Conservation (phyloP, 2,329 filamentous ascomycete species). For the Botrytis paeoniae region DNA sequence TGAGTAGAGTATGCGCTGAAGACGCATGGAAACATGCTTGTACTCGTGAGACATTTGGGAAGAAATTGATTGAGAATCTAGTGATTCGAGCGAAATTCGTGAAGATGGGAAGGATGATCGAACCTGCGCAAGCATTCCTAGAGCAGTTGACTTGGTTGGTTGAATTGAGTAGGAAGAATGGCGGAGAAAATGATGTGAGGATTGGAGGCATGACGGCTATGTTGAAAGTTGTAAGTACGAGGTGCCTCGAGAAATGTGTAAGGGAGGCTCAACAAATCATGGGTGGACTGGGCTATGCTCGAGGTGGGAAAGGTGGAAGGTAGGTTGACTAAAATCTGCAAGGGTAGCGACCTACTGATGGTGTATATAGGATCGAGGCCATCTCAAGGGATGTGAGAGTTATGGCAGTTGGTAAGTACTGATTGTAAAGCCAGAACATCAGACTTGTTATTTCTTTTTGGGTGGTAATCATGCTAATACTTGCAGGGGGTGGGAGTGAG, state of each 20-base stretch:
- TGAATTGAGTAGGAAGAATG: conserved; percentile 28
- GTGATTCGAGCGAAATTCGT: conserved; percentile 59
- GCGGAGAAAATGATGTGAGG: conserved; percentile 38
- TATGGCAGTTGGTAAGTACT: conserved; percentile 39
- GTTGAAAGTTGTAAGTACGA: conserved; percentile 51
- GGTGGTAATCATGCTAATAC: conserved; percentile 13
- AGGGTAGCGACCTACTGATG: conserved; percentile 1
- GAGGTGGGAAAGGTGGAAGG: conserved; percentile 46
- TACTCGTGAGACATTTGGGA: conserved; percentile 56
- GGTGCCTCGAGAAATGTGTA: conserved; percentile 51
- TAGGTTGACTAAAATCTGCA: conserved; percentile 14
- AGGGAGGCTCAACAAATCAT: conserved; percentile 56
- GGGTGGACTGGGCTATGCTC: conserved; percentile 52
- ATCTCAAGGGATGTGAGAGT: conserved; percentile 52
- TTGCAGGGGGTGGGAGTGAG: conserved; percentile 36
- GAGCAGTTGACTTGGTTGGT: conserved; percentile 54
- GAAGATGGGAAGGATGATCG: conserved; percentile 57
- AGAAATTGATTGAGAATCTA: conserved; percentile 54
- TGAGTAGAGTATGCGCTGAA: conserved; percentile 54
- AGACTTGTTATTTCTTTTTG: not conserved
- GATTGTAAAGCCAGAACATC: not conserved
- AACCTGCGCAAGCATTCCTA: conserved; percentile 59
- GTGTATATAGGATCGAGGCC: conserved; percentile 45
- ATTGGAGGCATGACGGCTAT: conserved; percentile 52
- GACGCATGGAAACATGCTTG: conserved; percentile 52